A percentile compares a stretch with the other conserved stretches of the same genome.
Conservation (phyloP, 192 early-diverging fungal genomes). For the Powellomyces hirtus region DNA sequence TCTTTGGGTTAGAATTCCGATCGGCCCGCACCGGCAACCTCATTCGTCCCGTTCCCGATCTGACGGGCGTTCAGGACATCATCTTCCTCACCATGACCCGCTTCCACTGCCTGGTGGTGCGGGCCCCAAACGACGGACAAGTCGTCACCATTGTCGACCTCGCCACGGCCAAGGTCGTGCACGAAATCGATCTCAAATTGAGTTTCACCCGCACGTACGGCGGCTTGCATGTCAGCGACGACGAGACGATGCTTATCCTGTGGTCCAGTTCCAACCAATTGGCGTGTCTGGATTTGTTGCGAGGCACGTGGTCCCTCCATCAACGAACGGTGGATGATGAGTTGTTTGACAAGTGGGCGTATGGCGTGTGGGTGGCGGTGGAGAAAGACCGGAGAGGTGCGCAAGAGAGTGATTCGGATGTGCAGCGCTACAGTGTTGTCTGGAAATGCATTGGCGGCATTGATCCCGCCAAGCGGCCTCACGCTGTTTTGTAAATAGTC, state of each 20-base stretch:
- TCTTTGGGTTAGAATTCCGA: conserved; percentile 17
- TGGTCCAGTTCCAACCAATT: conserved; percentile 13
- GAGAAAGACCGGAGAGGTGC: neutral
- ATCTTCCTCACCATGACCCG: conserved; percentile 14
- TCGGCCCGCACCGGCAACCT: conserved; percentile 1
- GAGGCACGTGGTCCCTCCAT: neutral
- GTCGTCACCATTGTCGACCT: conserved; percentile 10
- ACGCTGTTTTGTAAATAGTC: too few species aligned
- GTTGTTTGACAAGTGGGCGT: neutral
- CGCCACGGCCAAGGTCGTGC: neutral
- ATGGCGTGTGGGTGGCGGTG: conserved; percentile 13
- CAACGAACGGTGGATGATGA: neutral
- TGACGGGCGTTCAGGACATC: conserved; percentile 2
- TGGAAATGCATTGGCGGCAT: conserved; percentile 20
- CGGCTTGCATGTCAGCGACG: conserved; percentile 15
- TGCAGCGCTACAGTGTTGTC: neutral
- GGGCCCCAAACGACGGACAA: conserved; percentile 4
- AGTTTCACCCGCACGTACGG: conserved; percentile 10
- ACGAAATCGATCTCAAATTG: conserved; percentile 10
- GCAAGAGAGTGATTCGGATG: neutral
- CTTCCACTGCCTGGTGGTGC: conserved; percentile 5
- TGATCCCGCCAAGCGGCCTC: neutral
- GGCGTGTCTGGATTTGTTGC: conserved; percentile 11
- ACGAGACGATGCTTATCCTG: conserved; percentile 11
- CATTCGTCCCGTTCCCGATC: neutral